Evolutionary conservation across 352 stramenopile species (phyloP), one percentile per base, ranked within the genome.

Genomic region (Globisporangium middletonii): DNA sequence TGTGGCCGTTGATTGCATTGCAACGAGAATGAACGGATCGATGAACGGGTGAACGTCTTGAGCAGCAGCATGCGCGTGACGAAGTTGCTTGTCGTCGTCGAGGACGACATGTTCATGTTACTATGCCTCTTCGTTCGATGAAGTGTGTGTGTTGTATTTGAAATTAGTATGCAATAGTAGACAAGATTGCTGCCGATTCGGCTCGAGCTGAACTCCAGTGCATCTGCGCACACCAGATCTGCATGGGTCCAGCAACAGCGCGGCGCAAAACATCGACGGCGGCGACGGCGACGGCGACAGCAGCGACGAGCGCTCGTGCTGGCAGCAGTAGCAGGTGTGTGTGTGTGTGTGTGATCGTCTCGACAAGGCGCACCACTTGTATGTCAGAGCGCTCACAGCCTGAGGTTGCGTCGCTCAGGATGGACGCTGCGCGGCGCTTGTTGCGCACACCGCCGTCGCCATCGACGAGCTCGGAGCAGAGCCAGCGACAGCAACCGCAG

Each of bases 391-490:
- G 41, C 54, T 59, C 7, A 61, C 15, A 15, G 23, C 28, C 9
- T 13, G 41, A 7, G 8, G 18, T 46, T 42, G n/a, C 26, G 48
- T 19, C 28, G 19, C 5, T 1, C 51, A 76, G 72, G n/a, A 67
- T 77, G 69, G 57, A 78, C 37, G 55, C 60, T 2, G 61, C 60
- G 23, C 62, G 64, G 4, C 57, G 60, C 12, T 46, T 75, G 35
- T 49, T 75, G 30, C 65, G 61, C n/a, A 55, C 67, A 23, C 60
- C 60, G 42, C 26, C 60, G 35, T 58, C 46, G 6, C 65, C 62
- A 9, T 61, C 59, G 6, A 48, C 53, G 38, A 55, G 35, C 44
- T 30, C 45, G 13, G 43, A 35, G 18, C 30, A 19, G 15, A 15
- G 26, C 46, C 45, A n/a, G 42, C 19, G 15, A 7, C 35, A 37